Percentiles rank a stretch among this genome's conserved stretches.
phyloP scores from a whole-genome alignment of 148 eudicot species.

The Rhododendron molle region DNA sequence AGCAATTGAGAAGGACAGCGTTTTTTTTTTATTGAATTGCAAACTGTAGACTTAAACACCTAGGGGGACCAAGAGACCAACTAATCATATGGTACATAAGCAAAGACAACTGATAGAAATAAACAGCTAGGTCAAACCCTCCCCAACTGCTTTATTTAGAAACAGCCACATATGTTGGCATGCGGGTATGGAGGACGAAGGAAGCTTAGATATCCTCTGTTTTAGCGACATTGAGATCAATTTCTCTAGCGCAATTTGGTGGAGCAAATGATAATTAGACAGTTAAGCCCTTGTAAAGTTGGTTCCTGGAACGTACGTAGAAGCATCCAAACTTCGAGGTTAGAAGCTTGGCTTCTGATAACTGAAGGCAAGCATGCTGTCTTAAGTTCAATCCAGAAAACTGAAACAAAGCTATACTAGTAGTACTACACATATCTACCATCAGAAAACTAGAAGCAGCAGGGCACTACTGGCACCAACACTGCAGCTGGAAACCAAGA shows the following conservation, averaged over 20 bases:
- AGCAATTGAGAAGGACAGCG: not conserved
- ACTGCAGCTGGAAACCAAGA: too few relatives aligned
- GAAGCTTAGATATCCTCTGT: not conserved
- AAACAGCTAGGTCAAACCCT: conserved; percentile 2
- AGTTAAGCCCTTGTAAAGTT: too few relatives aligned
- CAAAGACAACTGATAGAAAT: not conserved
- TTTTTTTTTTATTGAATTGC: not conserved
- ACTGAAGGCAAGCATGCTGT: too few relatives aligned
- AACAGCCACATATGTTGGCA: not conserved
- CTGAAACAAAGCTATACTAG: too few relatives aligned
- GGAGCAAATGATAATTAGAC: not conserved
- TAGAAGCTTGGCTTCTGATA: too few relatives aligned
- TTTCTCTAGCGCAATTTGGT: not conserved
- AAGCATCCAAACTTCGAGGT: too few relatives aligned
- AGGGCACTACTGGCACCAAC: too few relatives aligned
- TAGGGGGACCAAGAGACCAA: not conserved
- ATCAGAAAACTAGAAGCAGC: too few relatives aligned
- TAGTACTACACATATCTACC: too few relatives aligned
- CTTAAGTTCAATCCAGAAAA: too few relatives aligned
- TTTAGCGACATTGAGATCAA: conserved; percentile 10
- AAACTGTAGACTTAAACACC: not conserved
- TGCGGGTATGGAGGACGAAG: not conserved
- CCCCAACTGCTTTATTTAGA: not conserved
- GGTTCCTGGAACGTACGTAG: too few relatives aligned
- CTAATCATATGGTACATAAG: not conserved